Percentiles rank a stretch among this genome's conserved stretches.
These are phyloP conservation scores for Thozetella sp. DNA, from an alignment of 495 filamentous ascomycete genomes.

Conservation along the genomic window DNA sequence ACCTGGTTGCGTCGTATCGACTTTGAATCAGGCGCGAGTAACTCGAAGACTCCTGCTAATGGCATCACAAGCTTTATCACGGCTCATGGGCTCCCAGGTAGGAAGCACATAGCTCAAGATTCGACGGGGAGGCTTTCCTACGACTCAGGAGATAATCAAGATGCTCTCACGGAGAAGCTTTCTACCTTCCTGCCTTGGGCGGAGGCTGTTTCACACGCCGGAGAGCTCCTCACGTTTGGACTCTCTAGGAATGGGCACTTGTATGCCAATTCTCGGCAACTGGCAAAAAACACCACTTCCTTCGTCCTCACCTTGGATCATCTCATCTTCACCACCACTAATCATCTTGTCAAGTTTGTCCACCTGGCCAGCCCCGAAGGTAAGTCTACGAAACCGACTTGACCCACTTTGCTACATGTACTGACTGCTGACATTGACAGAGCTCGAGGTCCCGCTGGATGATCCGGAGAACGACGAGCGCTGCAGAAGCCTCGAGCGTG, in stretches of 20 bases:
- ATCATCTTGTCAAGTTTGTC: slow-evolving; percentile 91
- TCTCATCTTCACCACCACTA: slow-evolving; percentile 87
- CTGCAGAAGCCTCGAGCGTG: slow-evolving; percentile 90
- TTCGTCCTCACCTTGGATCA: slow-evolving; percentile 81
- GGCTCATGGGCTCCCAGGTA: neutral
- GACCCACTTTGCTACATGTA: slow-evolving; percentile 10
- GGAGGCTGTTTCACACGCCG: slow-evolving; percentile 39
- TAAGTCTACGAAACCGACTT: slow-evolving; percentile 31
- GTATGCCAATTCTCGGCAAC: slow-evolving; percentile 71
- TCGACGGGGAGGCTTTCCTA: slow-evolving; percentile 30
- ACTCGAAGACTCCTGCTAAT: slow-evolving; percentile 12
- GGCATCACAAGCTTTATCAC: slow-evolving; percentile 15
- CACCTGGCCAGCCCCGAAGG: slow-evolving; percentile 72
- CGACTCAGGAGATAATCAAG: slow-evolving; percentile 8
- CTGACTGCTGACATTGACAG: slow-evolving; percentile 37
- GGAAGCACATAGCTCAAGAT: slow-evolving; percentile 34
- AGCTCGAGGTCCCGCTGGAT: slow-evolving; percentile 81
- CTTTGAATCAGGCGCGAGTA: slow-evolving; percentile 8
- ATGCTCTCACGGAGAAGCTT: slow-evolving; percentile 21
- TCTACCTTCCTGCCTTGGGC: slow-evolving; percentile 55
- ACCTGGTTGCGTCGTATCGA: slow-evolving; percentile 14
- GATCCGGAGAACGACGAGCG: slow-evolving; percentile 90
- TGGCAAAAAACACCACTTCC: slow-evolving; percentile 88
- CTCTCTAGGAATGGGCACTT: slow-evolving; percentile 75
- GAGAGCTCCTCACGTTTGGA: slow-evolving; percentile 52